Conservation (phyloP, 2,329 filamentous ascomycete genomes). For the Sclerotinia nivalis region DNA sequence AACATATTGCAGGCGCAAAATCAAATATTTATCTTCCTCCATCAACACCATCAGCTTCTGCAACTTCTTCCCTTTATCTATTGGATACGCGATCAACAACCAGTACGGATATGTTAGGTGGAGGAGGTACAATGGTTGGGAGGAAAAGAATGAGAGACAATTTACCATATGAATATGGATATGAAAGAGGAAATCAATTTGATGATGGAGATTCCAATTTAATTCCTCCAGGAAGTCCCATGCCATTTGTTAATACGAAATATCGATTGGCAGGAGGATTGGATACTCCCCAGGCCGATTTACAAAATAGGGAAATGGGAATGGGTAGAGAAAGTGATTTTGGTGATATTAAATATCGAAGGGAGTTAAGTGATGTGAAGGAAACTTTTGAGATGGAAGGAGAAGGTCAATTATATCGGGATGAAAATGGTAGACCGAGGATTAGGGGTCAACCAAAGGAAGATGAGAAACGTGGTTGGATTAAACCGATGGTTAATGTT, state of each 20-base stretch:
- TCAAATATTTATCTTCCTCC: constrained; percentile 48
- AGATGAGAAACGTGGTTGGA: constrained; percentile 23
- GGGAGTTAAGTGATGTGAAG: constrained; percentile 30
- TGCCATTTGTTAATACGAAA: constrained; percentile 51
- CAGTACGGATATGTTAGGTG: not conserved
- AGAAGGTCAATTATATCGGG: constrained; percentile 17
- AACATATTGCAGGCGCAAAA: constrained; percentile 39
- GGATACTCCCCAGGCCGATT: constrained; percentile 46
- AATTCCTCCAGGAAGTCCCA: constrained; percentile 40
- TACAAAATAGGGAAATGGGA: constrained; percentile 37
- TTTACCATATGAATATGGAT: constrained; percentile 23
- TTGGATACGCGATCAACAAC: constrained; percentile 31
- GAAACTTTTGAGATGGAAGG: constrained; percentile 12
- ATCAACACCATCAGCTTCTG: constrained; percentile 43
- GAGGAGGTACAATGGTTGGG: constrained; percentile 11
- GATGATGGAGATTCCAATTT: constrained; percentile 25
- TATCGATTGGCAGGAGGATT: constrained; percentile 53
- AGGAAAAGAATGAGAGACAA: constrained; percentile 31
- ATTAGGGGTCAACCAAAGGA: constrained; percentile 59
- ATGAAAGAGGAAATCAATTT: constrained; percentile 13
- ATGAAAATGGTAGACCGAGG: constrained; percentile 34
- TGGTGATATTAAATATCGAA: constrained; percentile 45
- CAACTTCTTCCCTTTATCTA: constrained; percentile 40
- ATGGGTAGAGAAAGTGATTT: constrained; percentile 34
- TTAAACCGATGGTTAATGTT: constrained; percentile 49